Conservation (phyloP, 306 rosid genomes). For the Cucumis cinereus region DNA sequence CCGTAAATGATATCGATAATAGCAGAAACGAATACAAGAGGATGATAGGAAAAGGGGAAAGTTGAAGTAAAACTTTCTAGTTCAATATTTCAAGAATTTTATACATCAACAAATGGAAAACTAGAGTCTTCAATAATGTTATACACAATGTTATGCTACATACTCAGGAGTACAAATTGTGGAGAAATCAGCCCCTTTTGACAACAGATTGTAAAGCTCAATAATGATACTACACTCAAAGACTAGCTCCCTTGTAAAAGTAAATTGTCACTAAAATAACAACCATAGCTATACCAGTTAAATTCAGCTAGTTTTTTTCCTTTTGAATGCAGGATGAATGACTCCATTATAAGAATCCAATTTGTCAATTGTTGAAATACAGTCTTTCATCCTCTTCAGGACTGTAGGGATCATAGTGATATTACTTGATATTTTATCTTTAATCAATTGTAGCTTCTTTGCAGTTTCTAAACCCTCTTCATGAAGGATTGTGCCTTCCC, state of each 20-base stretch:
- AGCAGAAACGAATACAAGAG: background rate
- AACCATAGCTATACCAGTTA: background rate
- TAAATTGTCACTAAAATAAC: background rate
- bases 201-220: background rate
- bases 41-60: background rate
- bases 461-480: slow-evolving; percentile 36
- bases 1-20: background rate
- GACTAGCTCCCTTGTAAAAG: background rate
- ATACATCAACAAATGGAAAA: background rate
- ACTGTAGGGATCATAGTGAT: slow-evolving; percentile 38
- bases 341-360: slow-evolving; percentile 37
- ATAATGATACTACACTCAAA: background rate
- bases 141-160: slow-evolving; percentile 3
- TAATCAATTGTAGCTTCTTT: slow-evolving; percentile 41
- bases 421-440: slow-evolving; percentile 58
- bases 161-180: background rate
- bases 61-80: background rate
- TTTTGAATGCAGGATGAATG: slow-evolving; percentile 55
- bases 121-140: background rate
- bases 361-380: slow-evolving; percentile 52
- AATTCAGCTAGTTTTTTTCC: slow-evolving; percentile 33
- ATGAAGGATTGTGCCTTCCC: slow-evolving; percentile 10
- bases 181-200: background rate
- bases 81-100: background rate
- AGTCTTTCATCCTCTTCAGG: slow-evolving; percentile 65